phyloP scores from a whole-genome alignment of 345 rosid genomes.

The Kernera saxatilis region DNA sequence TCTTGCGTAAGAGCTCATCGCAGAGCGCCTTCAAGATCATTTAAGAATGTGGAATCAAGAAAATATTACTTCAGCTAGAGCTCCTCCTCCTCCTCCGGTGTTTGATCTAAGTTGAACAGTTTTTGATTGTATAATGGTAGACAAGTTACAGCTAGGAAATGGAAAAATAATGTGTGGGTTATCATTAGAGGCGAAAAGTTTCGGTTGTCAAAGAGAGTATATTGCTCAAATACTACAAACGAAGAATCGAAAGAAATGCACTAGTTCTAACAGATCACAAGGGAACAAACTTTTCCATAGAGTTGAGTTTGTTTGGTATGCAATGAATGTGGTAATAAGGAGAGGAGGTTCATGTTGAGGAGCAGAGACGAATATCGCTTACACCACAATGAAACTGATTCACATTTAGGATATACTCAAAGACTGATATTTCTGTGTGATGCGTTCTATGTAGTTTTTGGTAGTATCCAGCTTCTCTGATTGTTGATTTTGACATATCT shows the following conservation, averaged over 20 bases:
- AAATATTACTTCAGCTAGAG: too few relatives aligned
- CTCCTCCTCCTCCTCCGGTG: too few relatives aligned
- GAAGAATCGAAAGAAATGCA: conserved; percentile 57
- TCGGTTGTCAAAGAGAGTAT: conserved; percentile 76
- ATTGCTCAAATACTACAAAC: conserved; percentile 88
- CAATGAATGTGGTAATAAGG: conserved; percentile 72
- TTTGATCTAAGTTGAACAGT: conserved; percentile 22
- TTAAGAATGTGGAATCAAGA: too few relatives aligned
- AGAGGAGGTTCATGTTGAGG: conserved; percentile 84
- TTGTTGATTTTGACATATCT: too few relatives aligned
- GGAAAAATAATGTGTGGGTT: conserved; percentile 99
- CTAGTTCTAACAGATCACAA: conserved; percentile 69
- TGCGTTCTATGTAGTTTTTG: too few relatives aligned
- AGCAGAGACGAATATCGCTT: conserved; percentile 86
- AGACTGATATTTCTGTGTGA: too few relatives aligned
- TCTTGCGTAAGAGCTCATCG: too few relatives aligned
- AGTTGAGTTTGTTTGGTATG: conserved; percentile 90
- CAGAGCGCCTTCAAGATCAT: too few relatives aligned
- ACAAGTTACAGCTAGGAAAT: conserved; percentile 88
- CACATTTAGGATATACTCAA: too few relatives aligned
- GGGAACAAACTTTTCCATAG: conserved; percentile 68
- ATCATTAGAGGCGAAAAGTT: conserved; percentile 88
- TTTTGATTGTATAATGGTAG: conserved; percentile 45
- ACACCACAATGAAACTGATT: too few relatives aligned
- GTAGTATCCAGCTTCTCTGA: too few relatives aligned